phyloP scores from a whole-genome alignment of 2,329 filamentous ascomycete genomes.

The Talaromyces pinophilus region DNA sequence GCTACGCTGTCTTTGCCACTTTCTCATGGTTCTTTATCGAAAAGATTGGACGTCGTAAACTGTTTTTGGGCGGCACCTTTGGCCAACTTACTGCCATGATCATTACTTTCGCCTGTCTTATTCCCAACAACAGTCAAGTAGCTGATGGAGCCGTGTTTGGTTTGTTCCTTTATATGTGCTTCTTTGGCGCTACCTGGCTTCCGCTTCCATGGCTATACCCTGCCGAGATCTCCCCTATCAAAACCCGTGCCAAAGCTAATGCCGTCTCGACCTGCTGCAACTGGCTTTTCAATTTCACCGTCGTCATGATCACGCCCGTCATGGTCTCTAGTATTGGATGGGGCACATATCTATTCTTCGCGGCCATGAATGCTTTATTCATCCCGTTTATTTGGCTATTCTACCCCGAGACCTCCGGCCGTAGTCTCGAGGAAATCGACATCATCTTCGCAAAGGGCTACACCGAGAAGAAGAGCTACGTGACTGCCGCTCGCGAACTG shows the following conservation, averaged over 20 bases:
- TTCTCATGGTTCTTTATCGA: slow-evolving; percentile 47
- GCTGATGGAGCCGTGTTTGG: slow-evolving; percentile 55
- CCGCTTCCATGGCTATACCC: slow-evolving; percentile 62
- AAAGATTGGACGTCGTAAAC: slow-evolving; percentile 49
- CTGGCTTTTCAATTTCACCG: slow-evolving; percentile 59
- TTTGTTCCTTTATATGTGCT: slow-evolving; percentile 69
- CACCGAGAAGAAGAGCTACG: slow-evolving; percentile 45
- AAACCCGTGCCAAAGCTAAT: slow-evolving; percentile 58
- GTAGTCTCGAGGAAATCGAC: slow-evolving; percentile 48
- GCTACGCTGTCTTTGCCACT: slow-evolving; percentile 27
- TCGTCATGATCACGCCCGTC: slow-evolving; percentile 53
- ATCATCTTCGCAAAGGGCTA: slow-evolving; percentile 49
- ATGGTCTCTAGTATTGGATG: slow-evolving; percentile 44
- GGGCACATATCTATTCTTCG: slow-evolving; percentile 50
- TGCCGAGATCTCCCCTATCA: slow-evolving; percentile 57
- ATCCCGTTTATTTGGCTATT: slow-evolving; percentile 58
- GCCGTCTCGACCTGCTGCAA: slow-evolving; percentile 57
- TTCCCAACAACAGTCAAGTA: slow-evolving; percentile 30
- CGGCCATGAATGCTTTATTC: slow-evolving; percentile 46
- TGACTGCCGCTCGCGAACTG: slow-evolving; percentile 36
- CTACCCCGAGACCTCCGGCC: slow-evolving; percentile 54
- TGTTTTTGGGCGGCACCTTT: slow-evolving; percentile 43
- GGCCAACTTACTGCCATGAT: slow-evolving; percentile 44
- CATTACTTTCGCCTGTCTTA: slow-evolving; percentile 44
- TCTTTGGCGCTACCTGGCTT: slow-evolving; percentile 66